These are phyloP conservation scores for Xerocomellus intermedius DNA, from an alignment of 768 basidiomycete species.

Conservation along the genomic window DNA sequence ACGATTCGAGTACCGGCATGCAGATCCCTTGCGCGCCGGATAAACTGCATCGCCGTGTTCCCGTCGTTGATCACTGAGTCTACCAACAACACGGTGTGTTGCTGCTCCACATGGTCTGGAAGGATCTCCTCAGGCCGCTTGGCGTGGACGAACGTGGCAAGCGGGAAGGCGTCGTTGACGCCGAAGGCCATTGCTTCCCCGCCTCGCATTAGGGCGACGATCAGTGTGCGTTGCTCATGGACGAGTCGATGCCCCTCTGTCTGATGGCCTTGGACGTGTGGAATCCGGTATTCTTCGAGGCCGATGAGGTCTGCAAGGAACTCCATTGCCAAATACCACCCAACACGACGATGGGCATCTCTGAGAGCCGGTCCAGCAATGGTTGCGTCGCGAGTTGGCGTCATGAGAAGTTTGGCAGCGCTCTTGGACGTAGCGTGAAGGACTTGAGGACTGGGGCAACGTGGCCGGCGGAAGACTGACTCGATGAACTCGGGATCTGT, in stretches of 20 bases:
- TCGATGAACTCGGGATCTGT: constrained; percentile 13
- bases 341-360: constrained; percentile 16
- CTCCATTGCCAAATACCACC: constrained; percentile 17
- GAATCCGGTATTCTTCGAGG: constrained; percentile 14
- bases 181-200: constrained; percentile 14
- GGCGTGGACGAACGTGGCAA: constrained; percentile 16
- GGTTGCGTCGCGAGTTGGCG: constrained; percentile 14
- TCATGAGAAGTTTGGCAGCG: constrained; percentile 13
- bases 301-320: constrained; percentile 17
- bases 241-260: constrained; percentile 13
- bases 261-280: constrained; percentile 16
- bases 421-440: constrained; percentile 13
- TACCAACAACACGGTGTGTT: constrained; percentile 16
- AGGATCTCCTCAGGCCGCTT: constrained; percentile 14
- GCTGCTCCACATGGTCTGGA: constrained; percentile 12
- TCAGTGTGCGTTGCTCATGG: constrained; percentile 14
- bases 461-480: constrained; percentile 12
- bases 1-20: constrained; percentile 14
- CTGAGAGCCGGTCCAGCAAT: constrained; percentile 16
- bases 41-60: constrained; percentile 15
- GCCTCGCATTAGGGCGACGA: constrained; percentile 16
- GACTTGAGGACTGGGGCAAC: constrained; percentile 11
- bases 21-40: constrained; percentile 9
- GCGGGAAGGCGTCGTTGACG: constrained; percentile 14
- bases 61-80: constrained; percentile 15